Conservation (phyloP, 192 early-diverging fungal genomes). For the Podila clonocystis region DNA sequence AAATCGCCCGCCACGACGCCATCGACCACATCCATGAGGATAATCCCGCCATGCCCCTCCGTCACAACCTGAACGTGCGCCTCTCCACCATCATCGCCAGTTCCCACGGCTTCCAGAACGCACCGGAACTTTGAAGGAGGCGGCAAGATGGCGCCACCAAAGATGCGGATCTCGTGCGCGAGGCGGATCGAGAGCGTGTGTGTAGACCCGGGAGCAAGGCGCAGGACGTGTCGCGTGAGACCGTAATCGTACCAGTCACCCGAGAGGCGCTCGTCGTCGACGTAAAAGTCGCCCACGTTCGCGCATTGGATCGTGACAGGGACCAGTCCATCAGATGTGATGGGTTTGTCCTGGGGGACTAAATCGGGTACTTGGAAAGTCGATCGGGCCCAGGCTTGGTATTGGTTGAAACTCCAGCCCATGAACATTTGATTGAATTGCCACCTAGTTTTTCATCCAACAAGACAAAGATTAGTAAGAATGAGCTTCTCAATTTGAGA, state of each 20-base stretch:
- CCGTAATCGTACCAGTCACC: slow-evolving; percentile 75
- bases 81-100: neutral
- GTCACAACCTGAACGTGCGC: slow-evolving; percentile 17
- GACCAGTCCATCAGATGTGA: slow-evolving; percentile 2
- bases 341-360: neutral
- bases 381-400: slow-evolving; percentile 59
- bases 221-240: slow-evolving; percentile 54
- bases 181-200: slow-evolving; percentile 67
- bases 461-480: neutral
- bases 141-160: slow-evolving; percentile 62
- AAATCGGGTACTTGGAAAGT: slow-evolving; percentile 23
- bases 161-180: slow-evolving; percentile 74
- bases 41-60: slow-evolving; percentile 21
- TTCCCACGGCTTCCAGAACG: neutral
- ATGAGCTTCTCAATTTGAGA: neutral
- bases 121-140: slow-evolving; percentile 41
- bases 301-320: slow-evolving; percentile 54
- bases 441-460: slow-evolving; percentile 52
- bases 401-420: slow-evolving; percentile 67
- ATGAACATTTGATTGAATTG: slow-evolving; percentile 65
- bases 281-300: slow-evolving; percentile 71
- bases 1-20: slow-evolving; percentile 42
- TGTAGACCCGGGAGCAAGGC: slow-evolving; percentile 52
- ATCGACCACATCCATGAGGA: slow-evolving; percentile 38
- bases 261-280: slow-evolving; percentile 63